phyloP scores from a whole-genome alignment of 441 rosid species.

The Pelargonium citronellum region DNA sequence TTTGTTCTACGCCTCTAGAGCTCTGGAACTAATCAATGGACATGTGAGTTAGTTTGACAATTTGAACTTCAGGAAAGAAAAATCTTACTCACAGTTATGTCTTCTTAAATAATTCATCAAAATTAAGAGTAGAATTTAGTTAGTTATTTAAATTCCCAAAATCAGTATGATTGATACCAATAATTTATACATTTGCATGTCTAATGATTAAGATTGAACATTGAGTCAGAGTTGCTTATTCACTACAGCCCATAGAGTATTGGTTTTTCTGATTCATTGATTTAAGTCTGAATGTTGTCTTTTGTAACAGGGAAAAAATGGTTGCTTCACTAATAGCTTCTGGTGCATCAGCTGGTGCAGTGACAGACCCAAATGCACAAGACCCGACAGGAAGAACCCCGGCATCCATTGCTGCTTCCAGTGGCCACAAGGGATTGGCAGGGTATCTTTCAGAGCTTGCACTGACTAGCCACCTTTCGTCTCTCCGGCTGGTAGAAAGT shows the following conservation, averaged over 20 bases:
- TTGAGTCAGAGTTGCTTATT: not conserved
- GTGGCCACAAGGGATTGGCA: slow-evolving; percentile 85
- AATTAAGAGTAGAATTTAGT: not conserved
- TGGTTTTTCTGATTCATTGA: not conserved
- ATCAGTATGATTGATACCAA: not conserved
- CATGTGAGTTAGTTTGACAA: no score
- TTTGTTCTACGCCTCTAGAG: no score
- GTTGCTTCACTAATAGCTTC: slow-evolving; percentile 87
- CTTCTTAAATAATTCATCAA: no score
- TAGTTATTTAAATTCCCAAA: not conserved
- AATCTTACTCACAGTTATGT: no score
- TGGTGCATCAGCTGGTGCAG: slow-evolving; percentile 89
- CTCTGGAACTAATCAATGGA: no score
- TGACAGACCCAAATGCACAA: slow-evolving; percentile 74
- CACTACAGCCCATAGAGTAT: not conserved
- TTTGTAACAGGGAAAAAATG: slow-evolving; percentile 68
- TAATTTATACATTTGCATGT: not conserved
- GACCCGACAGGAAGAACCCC: slow-evolving; percentile 76
- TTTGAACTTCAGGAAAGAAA: no score
- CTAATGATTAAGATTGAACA: not conserved
- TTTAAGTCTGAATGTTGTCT: slow-evolving; percentile 2
- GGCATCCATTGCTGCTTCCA: slow-evolving; percentile 64
- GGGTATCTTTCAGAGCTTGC: slow-evolving; percentile 92
- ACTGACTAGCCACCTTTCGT: slow-evolving; percentile 79
- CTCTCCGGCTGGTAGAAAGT: slow-evolving; percentile 74